Evolutionary conservation across 192 early-diverging fungal genomes (phyloP).

Genomic region (Backusella australiensis): DNA sequence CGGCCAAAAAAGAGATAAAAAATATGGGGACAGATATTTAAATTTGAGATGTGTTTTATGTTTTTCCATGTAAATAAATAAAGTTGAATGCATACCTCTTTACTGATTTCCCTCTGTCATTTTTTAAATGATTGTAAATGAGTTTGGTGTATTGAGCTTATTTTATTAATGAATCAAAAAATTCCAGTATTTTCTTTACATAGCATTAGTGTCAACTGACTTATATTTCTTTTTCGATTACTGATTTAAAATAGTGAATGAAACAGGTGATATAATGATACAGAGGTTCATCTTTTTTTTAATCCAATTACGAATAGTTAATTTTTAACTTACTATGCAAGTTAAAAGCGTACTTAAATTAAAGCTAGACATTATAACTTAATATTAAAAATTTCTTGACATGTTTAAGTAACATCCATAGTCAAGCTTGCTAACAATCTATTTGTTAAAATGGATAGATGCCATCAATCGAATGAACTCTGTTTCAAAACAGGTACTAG

Average conservation of each 20-base stretch:
- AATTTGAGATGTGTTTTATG: not conserved
- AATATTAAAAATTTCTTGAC: not conserved
- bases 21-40: not conserved
- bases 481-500: not conserved
- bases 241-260: not conserved
- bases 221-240: not conserved
- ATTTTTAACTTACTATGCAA: not conserved
- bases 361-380: not conserved
- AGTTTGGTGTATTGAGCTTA: not conserved
- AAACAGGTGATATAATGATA: not conserved
- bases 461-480: not conserved
- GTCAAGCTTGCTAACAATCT: not conserved
- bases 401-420: not conserved
- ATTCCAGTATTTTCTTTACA: not conserved
- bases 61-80: not conserved
- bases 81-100: not conserved
- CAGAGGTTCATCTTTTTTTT: not conserved
- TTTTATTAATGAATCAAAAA: not conserved
- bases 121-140: not conserved
- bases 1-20: not conserved
- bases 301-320: not conserved
- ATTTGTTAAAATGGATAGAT: not conserved
- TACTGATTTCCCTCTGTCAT: not conserved
- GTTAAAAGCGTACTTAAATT: not conserved
- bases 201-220: not conserved